Conservation (phyloP, 2,329 filamentous ascomycete genomes). For the Tolypocladium guangdongense region DNA sequence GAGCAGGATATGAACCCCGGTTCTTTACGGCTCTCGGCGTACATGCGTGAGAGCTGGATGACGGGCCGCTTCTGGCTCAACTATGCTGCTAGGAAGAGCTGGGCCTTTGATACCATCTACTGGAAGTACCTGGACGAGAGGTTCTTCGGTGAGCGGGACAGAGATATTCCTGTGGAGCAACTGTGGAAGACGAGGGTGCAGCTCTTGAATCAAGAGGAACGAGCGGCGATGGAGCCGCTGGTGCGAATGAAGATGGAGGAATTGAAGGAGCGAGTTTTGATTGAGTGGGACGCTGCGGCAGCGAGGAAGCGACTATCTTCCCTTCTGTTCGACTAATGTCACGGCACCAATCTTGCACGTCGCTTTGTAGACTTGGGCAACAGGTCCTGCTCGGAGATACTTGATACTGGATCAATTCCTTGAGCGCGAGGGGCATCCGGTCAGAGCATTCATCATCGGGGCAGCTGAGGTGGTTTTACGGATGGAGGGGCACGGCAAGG, state of each 20-base stretch:
- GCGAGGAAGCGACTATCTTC: slow-evolving; percentile 6
- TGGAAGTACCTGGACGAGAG: slow-evolving; percentile 24
- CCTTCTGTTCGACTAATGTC: slow-evolving; percentile 8
- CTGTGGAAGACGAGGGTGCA: slow-evolving; percentile 18
- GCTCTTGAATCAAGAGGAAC: slow-evolving; percentile 15
- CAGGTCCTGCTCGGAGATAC: no score
- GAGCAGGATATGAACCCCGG: not conserved
- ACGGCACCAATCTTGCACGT: no score
- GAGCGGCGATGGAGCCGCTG: slow-evolving; percentile 16
- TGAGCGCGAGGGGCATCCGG: no score
- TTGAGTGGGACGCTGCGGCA: slow-evolving; percentile 13
- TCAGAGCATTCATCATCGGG: no score
- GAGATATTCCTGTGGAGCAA: slow-evolving; percentile 4
- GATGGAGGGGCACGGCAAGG: no score
- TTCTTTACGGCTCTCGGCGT: slow-evolving; percentile 12
- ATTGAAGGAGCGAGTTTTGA: slow-evolving; percentile 10
- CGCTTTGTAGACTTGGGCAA: no score
- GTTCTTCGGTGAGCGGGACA: slow-evolving; percentile 15
- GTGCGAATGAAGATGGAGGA: slow-evolving; percentile 21
- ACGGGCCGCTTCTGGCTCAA: slow-evolving; percentile 20
- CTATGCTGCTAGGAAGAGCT: slow-evolving; percentile 24
- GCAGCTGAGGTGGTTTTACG: no score
- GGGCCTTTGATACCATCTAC: slow-evolving; percentile 24
- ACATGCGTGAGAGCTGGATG: slow-evolving; percentile 27
- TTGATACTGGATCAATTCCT: no score